Percentiles rank a stretch among this genome's conserved stretches.
Conservation (phyloP, 225 moss, liverwort and hornwort genomes). For the Straminergon stramineum region DNA sequence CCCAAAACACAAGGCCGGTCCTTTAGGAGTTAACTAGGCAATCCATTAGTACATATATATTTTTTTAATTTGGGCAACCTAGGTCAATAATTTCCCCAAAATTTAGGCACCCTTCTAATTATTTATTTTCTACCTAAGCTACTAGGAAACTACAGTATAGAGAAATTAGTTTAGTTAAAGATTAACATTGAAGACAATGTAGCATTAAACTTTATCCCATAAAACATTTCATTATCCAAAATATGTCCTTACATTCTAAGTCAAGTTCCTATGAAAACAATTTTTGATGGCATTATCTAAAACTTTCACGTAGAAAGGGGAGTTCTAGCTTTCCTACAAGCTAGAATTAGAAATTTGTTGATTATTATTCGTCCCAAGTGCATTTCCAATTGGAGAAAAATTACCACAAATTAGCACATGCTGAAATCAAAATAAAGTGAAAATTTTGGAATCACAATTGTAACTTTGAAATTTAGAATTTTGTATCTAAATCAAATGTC, state of each 20-base stretch:
- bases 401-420: accelerated
- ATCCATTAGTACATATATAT: too few species aligned
- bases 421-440: not conserved
- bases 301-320: not conserved
- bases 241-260: not conserved
- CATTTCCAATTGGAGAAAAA: not conserved
- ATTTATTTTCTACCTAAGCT: too few species aligned
- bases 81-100: too few species aligned
- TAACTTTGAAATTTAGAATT: not conserved
- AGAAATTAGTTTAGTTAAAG: not conserved
- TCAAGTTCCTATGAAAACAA: not conserved
- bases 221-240: not conserved
- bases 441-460: not conserved
- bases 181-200: not conserved
- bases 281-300: not conserved
- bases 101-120: too few species aligned
- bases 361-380: not conserved
- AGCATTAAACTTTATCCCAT: not conserved
- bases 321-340: not conserved
- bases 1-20: too few species aligned
- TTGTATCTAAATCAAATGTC: not conserved
- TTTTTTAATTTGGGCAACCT: too few species aligned
- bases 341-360: not conserved
- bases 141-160: too few species aligned
- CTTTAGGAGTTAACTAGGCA: too few species aligned